Conservation (phyloP, 768 basidiomycete genomes). For the Pisolithus marmoratus region DNA sequence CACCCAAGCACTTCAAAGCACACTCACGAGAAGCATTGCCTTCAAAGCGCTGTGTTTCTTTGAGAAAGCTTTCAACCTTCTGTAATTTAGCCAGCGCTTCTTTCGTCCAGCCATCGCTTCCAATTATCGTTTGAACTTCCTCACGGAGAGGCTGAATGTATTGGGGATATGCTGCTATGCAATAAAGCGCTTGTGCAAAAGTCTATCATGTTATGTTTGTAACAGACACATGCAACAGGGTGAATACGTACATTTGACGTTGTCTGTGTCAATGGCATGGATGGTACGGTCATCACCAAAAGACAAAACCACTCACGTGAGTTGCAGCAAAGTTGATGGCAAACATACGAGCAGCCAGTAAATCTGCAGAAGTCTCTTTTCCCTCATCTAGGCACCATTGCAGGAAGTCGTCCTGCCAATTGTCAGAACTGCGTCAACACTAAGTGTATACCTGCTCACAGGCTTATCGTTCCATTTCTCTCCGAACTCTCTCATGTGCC, state of each 20-base stretch:
- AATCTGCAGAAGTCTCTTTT: background rate
- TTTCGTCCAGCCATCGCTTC: conserved; percentile 26
- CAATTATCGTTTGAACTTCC: conserved; percentile 30
- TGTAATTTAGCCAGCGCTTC: conserved; percentile 23
- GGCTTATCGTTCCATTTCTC: background rate
- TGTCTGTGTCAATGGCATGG: background rate
- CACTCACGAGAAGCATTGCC: conserved; percentile 21
- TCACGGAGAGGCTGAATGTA: conserved; percentile 31
- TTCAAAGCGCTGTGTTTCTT: conserved; percentile 29
- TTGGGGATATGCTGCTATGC: conserved; percentile 32
- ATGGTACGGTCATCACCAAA: background rate
- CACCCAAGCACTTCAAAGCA: background rate
- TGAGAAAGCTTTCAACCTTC: conserved; percentile 38
- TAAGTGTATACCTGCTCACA: background rate
- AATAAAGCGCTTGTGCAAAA: conserved; percentile 30
- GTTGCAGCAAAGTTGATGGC: conserved; percentile 2
- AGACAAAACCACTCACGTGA: conserved; percentile 11
- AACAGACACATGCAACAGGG: background rate
- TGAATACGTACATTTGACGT: background rate
- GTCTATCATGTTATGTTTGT: conserved; percentile 11
- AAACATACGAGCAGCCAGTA: background rate
- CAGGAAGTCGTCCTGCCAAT: background rate
- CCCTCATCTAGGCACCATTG: conserved; percentile 1
- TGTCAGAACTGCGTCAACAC: background rate
- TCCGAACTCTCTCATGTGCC: background rate